Evolutionary conservation across 176 grass and related monocot species (phyloP), one percentile per base, ranked within the genome.

Genomic region (Guadua angustifolia): DNA sequence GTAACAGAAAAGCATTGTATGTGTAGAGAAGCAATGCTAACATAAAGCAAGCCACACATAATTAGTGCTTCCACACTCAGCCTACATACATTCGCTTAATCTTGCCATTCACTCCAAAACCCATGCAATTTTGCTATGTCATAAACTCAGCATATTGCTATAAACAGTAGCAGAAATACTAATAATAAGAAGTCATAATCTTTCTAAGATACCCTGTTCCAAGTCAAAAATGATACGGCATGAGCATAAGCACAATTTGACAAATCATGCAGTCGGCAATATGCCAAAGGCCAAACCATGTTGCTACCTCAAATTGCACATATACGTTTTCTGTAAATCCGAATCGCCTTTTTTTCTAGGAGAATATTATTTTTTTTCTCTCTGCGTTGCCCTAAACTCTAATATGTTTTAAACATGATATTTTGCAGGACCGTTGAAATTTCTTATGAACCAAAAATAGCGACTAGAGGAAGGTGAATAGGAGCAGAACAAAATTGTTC

Each of bases 11-110:
- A 47, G 19, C 11, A 57, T 39, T 24, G 7, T 61, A 0, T 64
- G 56, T 74, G 57, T 52, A 69, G 33, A 86, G 63, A 53, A 65
- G 46, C 66, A 66, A 90, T 78, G 83, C 39, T 60, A 82, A 33
- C 47, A 86, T 66, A 86, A 82, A 90, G 66, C 71, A 81, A 78
- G 82, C 39, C 19, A 77, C 78, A 86, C 16, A 83, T 66, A 63
- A 71, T 47, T 82, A 71, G 79, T 82, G 83, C 72, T 52, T 76
- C 66, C 38, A 42, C 83, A 86, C 56, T 73, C 78, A 78, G 56
- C 73, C 57, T 64, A 66, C 75, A 66, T 65, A 17, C 52, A 78
- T 86, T 78, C 73, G 33, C 46, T 78, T 78, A 78, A 53, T 78
- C 47, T 29, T 38, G 11, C 58, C 46, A 67, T 56, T 58, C 73